phyloP scores from a whole-genome alignment of 345 rosid genomes.

The Jatropha curcas region DNA sequence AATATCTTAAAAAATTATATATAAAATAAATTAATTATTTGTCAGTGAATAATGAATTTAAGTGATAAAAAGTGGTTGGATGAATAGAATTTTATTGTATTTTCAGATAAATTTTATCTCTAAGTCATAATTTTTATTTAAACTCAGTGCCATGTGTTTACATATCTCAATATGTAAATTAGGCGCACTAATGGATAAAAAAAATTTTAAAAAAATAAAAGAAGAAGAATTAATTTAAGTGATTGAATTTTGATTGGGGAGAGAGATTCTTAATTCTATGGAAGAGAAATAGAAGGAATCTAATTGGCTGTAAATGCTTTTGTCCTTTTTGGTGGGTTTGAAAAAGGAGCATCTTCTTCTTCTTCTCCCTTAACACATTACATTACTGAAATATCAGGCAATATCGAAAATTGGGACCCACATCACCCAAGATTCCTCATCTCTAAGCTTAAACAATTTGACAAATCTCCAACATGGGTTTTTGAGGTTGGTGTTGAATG shows the following conservation, averaged over 20 bases:
- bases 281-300: conserved; percentile 38
- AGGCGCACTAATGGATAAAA: too few species aligned
- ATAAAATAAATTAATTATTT: too few species aligned
- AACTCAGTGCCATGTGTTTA: too few species aligned
- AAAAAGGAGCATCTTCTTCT: conserved; percentile 1
- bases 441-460: conserved; percentile 6
- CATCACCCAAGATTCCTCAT: conserved; percentile 37
- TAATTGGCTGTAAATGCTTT: conserved; percentile 45
- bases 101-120: too few species aligned
- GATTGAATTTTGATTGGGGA: not conserved
- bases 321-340: conserved; percentile 23
- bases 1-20: too few species aligned
- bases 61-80: too few species aligned
- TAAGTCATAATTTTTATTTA: too few species aligned
- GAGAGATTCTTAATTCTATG: conserved; percentile 38
- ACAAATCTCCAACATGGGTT: not conserved
- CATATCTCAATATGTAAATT: too few species aligned
- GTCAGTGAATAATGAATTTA: too few species aligned
- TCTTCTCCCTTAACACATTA: not conserved
- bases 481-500: not conserved
- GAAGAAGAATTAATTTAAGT: not conserved
- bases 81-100: too few species aligned
- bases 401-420: conserved; percentile 33
- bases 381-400: conserved; percentile 12
- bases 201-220: too few species aligned